Evolutionary conservation across 805 yeast species (phyloP), one percentile per base, ranked within the genome.

Genomic region (Sungouiozyma ichnusensis): DNA sequence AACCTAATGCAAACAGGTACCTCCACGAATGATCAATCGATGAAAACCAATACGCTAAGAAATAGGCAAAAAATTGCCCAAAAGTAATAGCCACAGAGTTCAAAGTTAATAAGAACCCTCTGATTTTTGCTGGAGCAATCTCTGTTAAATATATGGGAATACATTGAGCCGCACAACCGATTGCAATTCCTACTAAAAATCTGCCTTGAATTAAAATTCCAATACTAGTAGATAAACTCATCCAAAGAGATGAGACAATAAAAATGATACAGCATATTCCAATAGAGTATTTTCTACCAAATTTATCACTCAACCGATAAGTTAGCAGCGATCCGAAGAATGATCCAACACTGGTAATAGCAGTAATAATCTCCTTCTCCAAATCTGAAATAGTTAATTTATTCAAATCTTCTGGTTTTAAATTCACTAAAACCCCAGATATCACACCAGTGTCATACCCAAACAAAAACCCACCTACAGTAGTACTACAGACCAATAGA

Each of bases 91-190:
- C 65, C 32, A 66, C 42, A 1, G 68, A 62, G 52, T 66, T 66
- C 40, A 67, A 51, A 7, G 69, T 64, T 41, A 65, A 49, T 35
- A 67, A 50, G 2, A 59, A 54, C 2, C 73, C 72, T 49, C 73
- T 60, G 9, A 56, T 54, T 17, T 51, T 58, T 3, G 69, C 58
- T 2, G 74, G 73, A 3, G 73, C 64, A 20, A 74, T 62, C 53
- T 76, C 82, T 18, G 77, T 69, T 13, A 76, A 62, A 52, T 72
- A 76, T 13, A 74, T 67, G 0, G 81, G 90, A 2, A 79, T 76
- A 34, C 79, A 67, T 51, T 81, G 82, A 0, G 87, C 74, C 4
- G 83, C 80, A 20, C 74, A 72, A 14, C 92, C 92, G 18, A 83
- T 78, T 7, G 82, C 86, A 19, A 79, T 52, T n/a, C 88, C 88